phyloP scores from a whole-genome alignment of 176 grass and related monocot genomes.

The Tillandsia leiboldiana region DNA sequence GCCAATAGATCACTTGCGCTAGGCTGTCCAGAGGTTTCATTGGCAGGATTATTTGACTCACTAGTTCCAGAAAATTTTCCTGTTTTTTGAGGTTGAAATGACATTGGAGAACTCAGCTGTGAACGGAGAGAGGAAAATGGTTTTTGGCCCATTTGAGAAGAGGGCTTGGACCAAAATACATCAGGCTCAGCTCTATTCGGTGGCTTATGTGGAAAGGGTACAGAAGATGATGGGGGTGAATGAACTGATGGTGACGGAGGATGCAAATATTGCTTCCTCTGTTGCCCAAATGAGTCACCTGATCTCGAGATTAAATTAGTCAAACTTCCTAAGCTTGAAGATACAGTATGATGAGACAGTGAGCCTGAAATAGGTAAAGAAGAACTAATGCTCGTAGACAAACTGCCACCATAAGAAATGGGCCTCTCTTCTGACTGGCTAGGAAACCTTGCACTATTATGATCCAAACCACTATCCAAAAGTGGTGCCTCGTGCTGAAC shows the following conservation, averaged over 20 bases:
- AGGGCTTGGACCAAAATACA: constrained; percentile 31
- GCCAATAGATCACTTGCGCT: constrained; percentile 52
- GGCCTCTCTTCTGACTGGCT: constrained; percentile 33
- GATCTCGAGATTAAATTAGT: constrained; percentile 19
- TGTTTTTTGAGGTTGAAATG: constrained; percentile 15
- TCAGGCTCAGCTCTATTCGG: constrained; percentile 40
- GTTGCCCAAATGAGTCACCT: constrained; percentile 33
- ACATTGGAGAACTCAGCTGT: constrained; percentile 4
- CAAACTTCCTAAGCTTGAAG: constrained; percentile 33
- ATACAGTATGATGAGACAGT: constrained; percentile 22
- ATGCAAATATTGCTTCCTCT: constrained; percentile 55
- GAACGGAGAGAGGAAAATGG: constrained; percentile 11
- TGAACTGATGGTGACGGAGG: constrained; percentile 36
- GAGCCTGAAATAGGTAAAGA: constrained; percentile 35
- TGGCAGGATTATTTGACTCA: constrained; percentile 14
- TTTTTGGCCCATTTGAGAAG: constrained; percentile 30
- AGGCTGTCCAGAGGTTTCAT: constrained; percentile 19
- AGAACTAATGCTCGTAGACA: constrained; percentile 33
- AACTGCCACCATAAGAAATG: constrained; percentile 15
- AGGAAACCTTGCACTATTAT: constrained; percentile 36
- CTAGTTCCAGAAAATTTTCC: constrained; percentile 29
- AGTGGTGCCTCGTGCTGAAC: constrained; percentile 14
- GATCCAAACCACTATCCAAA: constrained; percentile 26
- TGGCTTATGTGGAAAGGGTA: constrained; percentile 30
- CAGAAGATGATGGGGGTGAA: constrained; percentile 32